A percentile compares a stretch with the other conserved stretches of the same genome.
phyloP scores from a whole-genome alignment of 345 rosid species.

The Carallia pectinifolia region DNA sequence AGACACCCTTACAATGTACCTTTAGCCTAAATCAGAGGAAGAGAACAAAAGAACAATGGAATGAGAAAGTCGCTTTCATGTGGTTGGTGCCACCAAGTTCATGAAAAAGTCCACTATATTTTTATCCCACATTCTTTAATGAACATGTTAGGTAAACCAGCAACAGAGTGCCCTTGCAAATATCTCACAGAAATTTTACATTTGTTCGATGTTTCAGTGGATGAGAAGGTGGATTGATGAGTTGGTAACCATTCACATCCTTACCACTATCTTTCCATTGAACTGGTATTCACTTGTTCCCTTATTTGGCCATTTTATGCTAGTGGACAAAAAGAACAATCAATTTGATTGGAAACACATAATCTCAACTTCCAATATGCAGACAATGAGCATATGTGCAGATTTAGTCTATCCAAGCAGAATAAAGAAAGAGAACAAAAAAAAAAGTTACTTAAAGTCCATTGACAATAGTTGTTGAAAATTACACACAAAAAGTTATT shows the following conservation, averaged over 20 bases:
- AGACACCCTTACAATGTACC: neutral
- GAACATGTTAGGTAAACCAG: constrained; percentile 4
- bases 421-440: neutral
- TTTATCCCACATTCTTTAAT: neutral
- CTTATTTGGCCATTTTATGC: neutral
- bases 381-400: neutral
- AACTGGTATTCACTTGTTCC: neutral
- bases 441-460: too few species aligned
- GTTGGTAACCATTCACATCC: constrained; percentile 16
- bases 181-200: neutral
- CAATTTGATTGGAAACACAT: neutral
- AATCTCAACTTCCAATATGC: neutral
- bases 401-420: neutral
- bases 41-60: neutral
- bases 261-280: neutral
- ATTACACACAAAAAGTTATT: too few species aligned
- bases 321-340: neutral
- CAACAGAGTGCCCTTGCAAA: neutral
- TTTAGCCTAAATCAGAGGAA: constrained; percentile 1
- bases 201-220: neutral
- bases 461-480: too few species aligned
- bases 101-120: neutral
- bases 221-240: constrained; percentile 18
- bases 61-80: neutral
- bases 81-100: neutral